Base-by-base conservation (phyloP, 768 basidiomycete genomes). In the Hericium rajendrae region DNA sequence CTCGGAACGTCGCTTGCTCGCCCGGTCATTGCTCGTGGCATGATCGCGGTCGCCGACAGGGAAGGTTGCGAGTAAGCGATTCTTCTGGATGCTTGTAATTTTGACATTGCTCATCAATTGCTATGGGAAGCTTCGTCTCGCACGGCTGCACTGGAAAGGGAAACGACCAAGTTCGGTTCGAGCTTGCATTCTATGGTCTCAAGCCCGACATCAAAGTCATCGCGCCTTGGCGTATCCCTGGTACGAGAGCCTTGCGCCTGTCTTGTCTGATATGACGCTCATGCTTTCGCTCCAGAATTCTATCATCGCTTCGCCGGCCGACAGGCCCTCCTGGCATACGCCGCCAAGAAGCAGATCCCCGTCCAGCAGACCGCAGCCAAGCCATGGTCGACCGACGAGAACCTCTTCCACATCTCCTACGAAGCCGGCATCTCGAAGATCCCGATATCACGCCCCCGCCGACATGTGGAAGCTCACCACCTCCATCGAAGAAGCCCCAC, bases 71-170 rank as follows among this genome's bases (percentile, higher is more conserved):
- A 97, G 92, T 95, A 70, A 78, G 91, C 74, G 10, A 38, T 3
- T 53, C 15, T 28, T 10, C 48, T 50, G 20, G 3, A 51, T 24
- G 38, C 13, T 24, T 46, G 24, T 26, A 11, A 6, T 9, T 11
- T 26, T 6, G 39, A 11, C 16, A 18, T 18, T 55, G 37, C 38
- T 38, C 54, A 26, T 46, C 46, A 22, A 37, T 48, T 15, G 37
- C 6, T 48, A 48, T 43, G 16, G 22, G 13, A 51, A 95, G 94
- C 71, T 99, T 81, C 69, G 95, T 98, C 60, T 84, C 95, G 24
- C 97, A 98, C 73, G 97, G 97, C 24, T 99, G 97, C 80, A 99
- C 97, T 53, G 97, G 97, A 54, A 99, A 99, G 78, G 97, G 97
- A 54, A 99, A 99, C 72, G 97, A 99, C 72, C 97, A 99, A 74